These are phyloP conservation scores for Penicillium paneum DNA, from an alignment of 2,329 filamentous ascomycete genomes.

Conservation along the genomic window DNA sequence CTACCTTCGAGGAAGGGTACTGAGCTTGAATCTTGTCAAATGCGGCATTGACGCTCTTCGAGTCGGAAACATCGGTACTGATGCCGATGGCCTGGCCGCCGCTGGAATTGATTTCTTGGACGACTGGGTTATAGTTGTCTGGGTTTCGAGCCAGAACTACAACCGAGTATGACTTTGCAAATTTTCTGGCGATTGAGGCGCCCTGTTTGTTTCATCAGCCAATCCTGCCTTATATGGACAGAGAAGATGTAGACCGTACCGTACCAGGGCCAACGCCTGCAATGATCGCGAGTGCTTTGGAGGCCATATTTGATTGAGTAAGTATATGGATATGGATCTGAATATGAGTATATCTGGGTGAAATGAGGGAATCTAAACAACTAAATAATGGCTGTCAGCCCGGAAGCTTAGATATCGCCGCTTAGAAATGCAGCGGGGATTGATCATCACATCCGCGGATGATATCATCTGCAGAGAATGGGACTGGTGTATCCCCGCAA, in stretches of 20 bases:
- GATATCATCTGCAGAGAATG: conserved; percentile 19
- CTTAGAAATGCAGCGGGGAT: conserved; percentile 27
- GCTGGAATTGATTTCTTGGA: conserved; percentile 56
- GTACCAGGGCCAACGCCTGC: conserved; percentile 49
- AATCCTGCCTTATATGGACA: not conserved
- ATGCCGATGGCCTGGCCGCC: conserved; percentile 62
- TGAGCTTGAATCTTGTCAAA: conserved; percentile 55
- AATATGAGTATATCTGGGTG: too few species aligned
- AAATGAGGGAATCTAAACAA: conserved; percentile 3
- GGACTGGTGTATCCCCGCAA: conserved; percentile 10
- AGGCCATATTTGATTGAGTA: conserved; percentile 25
- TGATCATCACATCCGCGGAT: conserved; percentile 22
- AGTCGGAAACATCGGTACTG: conserved; percentile 56
- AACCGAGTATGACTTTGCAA: conserved; percentile 57
- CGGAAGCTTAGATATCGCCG: conserved; percentile 1
- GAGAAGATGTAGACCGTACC: conserved; percentile 21
- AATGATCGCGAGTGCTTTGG: conserved; percentile 46
- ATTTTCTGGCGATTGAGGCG: conserved; percentile 58
- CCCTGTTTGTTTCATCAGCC: conserved; percentile 48
- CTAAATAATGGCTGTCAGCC: conserved; percentile 9
- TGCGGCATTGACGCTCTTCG: conserved; percentile 51
- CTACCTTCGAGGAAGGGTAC: conserved; percentile 46
- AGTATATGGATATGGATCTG: too few species aligned
- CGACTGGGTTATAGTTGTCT: conserved; percentile 54
- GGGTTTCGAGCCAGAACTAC: conserved; percentile 59